phyloP scores from a whole-genome alignment of 371 early-diverging fungal genomes.

The Basidiobolus meristosporus region DNA sequence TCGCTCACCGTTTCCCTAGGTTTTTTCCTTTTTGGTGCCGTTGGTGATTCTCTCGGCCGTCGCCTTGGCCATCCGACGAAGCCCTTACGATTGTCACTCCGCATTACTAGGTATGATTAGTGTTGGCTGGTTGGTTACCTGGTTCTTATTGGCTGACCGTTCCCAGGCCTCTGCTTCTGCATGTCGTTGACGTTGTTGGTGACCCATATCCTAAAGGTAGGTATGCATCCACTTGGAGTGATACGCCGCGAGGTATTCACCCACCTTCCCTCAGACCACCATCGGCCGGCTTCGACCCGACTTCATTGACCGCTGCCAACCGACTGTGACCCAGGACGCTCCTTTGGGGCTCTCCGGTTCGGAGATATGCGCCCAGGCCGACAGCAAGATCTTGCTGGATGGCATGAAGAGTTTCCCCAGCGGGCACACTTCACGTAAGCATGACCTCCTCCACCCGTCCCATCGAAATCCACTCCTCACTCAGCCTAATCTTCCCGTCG shows the following conservation, averaged over 20 bases:
- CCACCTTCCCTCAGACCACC: slow-evolving; percentile 3
- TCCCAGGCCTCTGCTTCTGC: neutral
- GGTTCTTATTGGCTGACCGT: neutral
- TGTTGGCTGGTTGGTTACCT: neutral
- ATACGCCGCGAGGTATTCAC: too few relatives aligned
- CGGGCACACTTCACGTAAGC: too few relatives aligned
- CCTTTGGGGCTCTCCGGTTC: slow-evolving; percentile 34
- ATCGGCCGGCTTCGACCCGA: slow-evolving; percentile 78
- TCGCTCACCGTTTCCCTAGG: slow-evolving; percentile 4
- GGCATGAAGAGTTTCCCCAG: slow-evolving; percentile 82
- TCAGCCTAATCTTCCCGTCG: slow-evolving; percentile 1
- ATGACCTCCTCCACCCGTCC: slow-evolving; percentile 37
- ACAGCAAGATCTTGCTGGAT: slow-evolving; percentile 30
- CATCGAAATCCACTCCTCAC: neutral
- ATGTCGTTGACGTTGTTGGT: neutral
- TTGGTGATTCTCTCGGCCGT: slow-evolving; percentile 19
- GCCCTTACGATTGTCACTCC: slow-evolving; percentile 40
- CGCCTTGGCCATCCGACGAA: slow-evolving; percentile 17
- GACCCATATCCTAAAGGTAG: slow-evolving; percentile 1
- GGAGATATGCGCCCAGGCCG: slow-evolving; percentile 31
- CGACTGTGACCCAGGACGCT: slow-evolving; percentile 13
- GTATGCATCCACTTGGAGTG: slow-evolving; percentile 1
- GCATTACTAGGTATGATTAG: slow-evolving; percentile 16
- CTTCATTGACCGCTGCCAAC: slow-evolving; percentile 73
- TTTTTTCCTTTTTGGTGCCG: slow-evolving; percentile 27